Conservation (phyloP, 1,284 basidiomycete species). For the Ceratobasidium sp. region DNA sequence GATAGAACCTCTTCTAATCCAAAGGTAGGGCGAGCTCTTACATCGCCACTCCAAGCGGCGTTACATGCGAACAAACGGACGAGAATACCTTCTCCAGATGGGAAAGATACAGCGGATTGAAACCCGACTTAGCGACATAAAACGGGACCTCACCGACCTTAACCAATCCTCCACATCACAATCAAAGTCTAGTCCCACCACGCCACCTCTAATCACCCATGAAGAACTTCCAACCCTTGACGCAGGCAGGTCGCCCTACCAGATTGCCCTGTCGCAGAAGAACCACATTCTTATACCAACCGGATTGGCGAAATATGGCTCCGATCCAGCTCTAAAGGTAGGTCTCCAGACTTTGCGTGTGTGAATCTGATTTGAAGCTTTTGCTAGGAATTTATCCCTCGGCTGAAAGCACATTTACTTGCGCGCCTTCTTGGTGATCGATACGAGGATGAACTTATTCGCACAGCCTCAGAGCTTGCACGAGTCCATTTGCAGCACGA, state of each 20-base stretch:
- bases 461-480: not conserved
- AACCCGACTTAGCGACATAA: conserved; percentile 7
- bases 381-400: conserved; percentile 15
- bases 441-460: conserved; percentile 1
- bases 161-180: not conserved
- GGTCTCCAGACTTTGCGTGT: not conserved
- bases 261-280: conserved; percentile 15
- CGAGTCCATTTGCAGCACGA: conserved; percentile 9
- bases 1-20: not conserved
- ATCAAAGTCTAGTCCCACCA: too few relatives aligned
- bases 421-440: not conserved
- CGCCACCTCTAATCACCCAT: not conserved
- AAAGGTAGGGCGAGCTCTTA: conserved; percentile 41
- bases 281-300: not conserved
- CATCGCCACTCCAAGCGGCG: not conserved
- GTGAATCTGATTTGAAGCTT: not conserved
- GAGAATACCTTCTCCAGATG: conserved; percentile 9
- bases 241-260: not conserved
- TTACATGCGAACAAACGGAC: conserved; percentile 21
- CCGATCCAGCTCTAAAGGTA: conserved; percentile 8
- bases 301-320: not conserved
- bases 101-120: conserved; percentile 5
- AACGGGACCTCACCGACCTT: not conserved
- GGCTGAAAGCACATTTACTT: conserved; percentile 4
- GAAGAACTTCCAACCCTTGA: not conserved